Conservation (phyloP, 306 rosid species). For the Quercus rubra region DNA sequence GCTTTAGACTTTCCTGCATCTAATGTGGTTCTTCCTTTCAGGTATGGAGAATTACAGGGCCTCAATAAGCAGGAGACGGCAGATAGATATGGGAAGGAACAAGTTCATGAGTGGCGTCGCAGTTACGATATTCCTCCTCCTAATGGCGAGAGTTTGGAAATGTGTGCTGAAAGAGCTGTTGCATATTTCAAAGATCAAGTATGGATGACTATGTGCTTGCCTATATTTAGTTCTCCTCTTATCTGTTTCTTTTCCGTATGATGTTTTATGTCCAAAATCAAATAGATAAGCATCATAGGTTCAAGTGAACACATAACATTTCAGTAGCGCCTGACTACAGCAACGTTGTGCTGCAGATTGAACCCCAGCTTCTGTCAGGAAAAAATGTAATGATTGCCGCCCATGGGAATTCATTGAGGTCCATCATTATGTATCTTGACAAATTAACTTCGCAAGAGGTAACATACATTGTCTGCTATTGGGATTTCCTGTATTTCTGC, state of each 20-base stretch:
- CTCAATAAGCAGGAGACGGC: conserved; percentile 99
- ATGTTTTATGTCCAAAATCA: neutral
- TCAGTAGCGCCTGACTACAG: conserved; percentile 26
- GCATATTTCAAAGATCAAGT: conserved; percentile 91
- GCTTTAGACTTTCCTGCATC: neutral
- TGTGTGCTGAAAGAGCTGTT: conserved; percentile 99
- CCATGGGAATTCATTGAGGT: conserved; percentile 96
- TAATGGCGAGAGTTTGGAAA: conserved; percentile 97
- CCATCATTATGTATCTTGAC: conserved; percentile 98
- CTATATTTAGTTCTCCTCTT: neutral
- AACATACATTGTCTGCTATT: neutral
- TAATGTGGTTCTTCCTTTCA: conserved; percentile 29
- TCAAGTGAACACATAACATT: conserved; percentile 9
- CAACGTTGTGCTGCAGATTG: conserved; percentile 59
- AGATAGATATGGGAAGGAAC: conserved; percentile 92
- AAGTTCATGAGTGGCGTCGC: conserved; percentile 98
- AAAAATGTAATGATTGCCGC: conserved; percentile 97
- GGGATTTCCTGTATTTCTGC: conserved; percentile 5
- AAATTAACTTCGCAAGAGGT: conserved; percentile 98
- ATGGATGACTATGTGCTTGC: conserved; percentile 21
- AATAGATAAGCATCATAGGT: neutral
- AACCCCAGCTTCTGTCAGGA: conserved; percentile 85
- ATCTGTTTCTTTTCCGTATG: neutral
- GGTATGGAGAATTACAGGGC: conserved; percentile 99
- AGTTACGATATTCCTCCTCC: conserved; percentile 97